Percentiles rank a stretch among this genome's conserved stretches.
These are phyloP conservation scores for Fusarium sacchari DNA, from an alignment of 2,329 filamentous ascomycete genomes.

Conservation along the genomic window DNA sequence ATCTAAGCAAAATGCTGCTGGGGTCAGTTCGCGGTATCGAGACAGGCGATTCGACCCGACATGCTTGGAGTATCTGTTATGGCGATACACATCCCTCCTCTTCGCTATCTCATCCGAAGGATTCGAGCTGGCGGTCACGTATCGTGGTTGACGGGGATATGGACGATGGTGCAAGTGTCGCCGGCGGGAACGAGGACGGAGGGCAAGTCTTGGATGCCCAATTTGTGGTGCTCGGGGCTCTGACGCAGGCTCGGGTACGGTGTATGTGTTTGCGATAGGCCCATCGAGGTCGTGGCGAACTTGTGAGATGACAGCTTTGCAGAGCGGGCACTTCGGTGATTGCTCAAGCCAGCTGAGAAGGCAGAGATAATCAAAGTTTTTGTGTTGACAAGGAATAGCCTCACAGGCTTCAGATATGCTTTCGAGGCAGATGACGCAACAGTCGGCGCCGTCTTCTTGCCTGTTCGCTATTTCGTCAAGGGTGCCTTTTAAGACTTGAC, in stretches of 20 bases:
- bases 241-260: conserved; percentile 59
- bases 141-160: conserved; percentile 6
- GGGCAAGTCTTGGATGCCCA: conserved; percentile 6
- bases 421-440: conserved; percentile 91
- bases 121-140: conserved; percentile 2
- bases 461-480: conserved; percentile 53
- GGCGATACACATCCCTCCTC: conserved; percentile 77
- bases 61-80: conserved; percentile 79
- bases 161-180: conserved; percentile 12
- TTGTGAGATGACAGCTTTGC: conserved; percentile 65
- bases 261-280: conserved; percentile 59
- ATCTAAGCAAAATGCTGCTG: conserved; percentile 70
- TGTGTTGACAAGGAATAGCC: conserved; percentile 80
- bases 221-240: neutral
- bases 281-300: conserved; percentile 72
- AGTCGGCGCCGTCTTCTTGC: conserved; percentile 46
- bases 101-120: conserved; percentile 47
- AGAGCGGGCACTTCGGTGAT: conserved; percentile 80
- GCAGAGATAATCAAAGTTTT: conserved; percentile 86
- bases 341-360: conserved; percentile 83
- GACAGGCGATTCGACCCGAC: conserved; percentile 85
- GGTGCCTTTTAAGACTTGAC: conserved; percentile 56
- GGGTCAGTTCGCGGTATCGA: conserved; percentile 77
- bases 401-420: conserved; percentile 75
- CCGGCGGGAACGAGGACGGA: neutral